Conservation (phyloP, 768 basidiomycete species). For the Mycena sanguinolenta region DNA sequence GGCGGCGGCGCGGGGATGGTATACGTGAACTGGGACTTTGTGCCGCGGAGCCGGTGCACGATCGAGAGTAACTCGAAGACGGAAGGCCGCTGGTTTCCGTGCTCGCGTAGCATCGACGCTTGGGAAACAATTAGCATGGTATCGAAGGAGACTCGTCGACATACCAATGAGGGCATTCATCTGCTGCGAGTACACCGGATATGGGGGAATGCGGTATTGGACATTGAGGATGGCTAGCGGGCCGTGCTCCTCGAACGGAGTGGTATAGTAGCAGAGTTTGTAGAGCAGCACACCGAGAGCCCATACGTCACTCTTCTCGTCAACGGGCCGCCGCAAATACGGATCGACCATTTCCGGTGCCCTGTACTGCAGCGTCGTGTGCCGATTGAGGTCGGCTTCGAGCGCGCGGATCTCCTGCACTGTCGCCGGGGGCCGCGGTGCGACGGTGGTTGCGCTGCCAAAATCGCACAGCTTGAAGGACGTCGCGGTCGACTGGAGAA, state of each 20-base stretch:
- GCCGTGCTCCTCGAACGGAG: slow-evolving; percentile 98
- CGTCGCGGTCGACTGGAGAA: slow-evolving; percentile 86
- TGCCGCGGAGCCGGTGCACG: slow-evolving; percentile 90
- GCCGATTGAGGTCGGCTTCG: slow-evolving; percentile 92
- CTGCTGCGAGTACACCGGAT: slow-evolving; percentile 86
- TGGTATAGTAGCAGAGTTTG: slow-evolving; percentile 99
- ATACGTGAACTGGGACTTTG: slow-evolving; percentile 85
- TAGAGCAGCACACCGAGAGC: slow-evolving; percentile 96
- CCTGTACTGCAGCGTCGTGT: slow-evolving; percentile 97
- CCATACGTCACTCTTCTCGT: slow-evolving; percentile 98
- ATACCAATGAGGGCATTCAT: slow-evolving; percentile 89
- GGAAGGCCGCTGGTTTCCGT: slow-evolving; percentile 86
- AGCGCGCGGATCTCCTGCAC: slow-evolving; percentile 88
- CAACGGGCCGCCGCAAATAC: slow-evolving; percentile 84
- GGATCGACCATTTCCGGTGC: slow-evolving; percentile 99
- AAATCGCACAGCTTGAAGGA: slow-evolving; percentile 98
- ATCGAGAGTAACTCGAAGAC: slow-evolving; percentile 88
- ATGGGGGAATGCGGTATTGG: slow-evolving; percentile 92
- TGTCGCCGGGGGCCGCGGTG: slow-evolving; percentile 76
- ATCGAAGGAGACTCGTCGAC: neutral
- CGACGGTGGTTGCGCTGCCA: slow-evolving; percentile 88
- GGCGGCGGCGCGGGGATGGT: slow-evolving; percentile 64
- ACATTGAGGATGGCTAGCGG: slow-evolving; percentile 97
- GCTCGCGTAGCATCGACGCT: slow-evolving; percentile 95
- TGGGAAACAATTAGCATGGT: slow-evolving; percentile 29